Percentiles rank a stretch among this genome's conserved stretches.
These are phyloP conservation scores for Pichia sp. DNA, from an alignment of 1,139 yeast species.

Conservation along the genomic window DNA sequence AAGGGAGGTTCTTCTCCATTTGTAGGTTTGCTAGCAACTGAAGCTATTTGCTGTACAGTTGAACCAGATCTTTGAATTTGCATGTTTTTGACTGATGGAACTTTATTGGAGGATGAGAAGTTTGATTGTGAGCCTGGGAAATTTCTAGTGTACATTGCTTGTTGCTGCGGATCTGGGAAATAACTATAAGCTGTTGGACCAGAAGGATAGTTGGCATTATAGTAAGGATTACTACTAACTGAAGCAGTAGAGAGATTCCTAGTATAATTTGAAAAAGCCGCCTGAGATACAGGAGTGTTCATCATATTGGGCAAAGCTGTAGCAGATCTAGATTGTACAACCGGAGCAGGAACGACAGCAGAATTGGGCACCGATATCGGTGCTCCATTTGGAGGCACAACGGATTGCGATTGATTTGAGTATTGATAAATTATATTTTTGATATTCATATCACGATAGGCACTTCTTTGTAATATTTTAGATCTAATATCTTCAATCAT, in stretches of 20 bases:
- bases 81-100: too few relatives aligned
- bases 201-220: background rate
- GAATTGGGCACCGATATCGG: background rate
- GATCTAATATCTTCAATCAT: constrained; percentile 2
- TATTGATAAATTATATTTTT: constrained; percentile 12
- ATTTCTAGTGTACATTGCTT: too few relatives aligned
- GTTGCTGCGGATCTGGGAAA: background rate
- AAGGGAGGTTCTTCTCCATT: constrained; percentile 12
- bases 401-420: background rate
- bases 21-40: background rate
- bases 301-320: background rate
- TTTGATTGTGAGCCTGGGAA: too few relatives aligned
- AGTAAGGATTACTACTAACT: constrained; percentile 8
- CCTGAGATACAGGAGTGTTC: too few relatives aligned
- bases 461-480: constrained; percentile 23
- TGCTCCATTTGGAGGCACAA: background rate
- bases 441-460: constrained; percentile 23
- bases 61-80: background rate
- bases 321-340: background rate
- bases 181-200: background rate
- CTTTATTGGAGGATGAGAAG: too few relatives aligned
- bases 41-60: background rate
- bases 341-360: background rate
- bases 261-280: too few relatives aligned
- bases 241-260: constrained; percentile 8